Evolutionary conservation across 1,284 basidiomycete genomes (phyloP).

Genomic region (Ganoderma lingzhi): DNA sequence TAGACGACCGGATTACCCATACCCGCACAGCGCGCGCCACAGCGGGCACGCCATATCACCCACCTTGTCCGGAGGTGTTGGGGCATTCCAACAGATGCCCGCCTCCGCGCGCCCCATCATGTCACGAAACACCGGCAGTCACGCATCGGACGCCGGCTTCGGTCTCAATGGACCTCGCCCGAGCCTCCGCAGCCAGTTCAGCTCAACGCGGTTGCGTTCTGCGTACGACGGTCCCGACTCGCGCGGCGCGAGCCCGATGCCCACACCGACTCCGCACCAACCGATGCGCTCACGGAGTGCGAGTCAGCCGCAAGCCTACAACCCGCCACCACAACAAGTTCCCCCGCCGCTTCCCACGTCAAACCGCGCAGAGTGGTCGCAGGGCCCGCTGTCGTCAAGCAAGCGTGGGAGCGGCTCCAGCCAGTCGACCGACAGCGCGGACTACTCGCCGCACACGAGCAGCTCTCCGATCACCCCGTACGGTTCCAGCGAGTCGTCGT

Average conservation of each 20-base stretch:
- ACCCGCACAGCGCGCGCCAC: conserved; percentile 36
- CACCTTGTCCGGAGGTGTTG: conserved; percentile 21
- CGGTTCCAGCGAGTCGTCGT: conserved; percentile 83
- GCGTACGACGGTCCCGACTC: conserved; percentile 54
- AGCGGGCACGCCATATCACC: conserved; percentile 35
- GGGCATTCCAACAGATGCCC: conserved; percentile 26
- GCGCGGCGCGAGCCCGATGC: conserved; percentile 35
- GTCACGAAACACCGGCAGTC: conserved; percentile 56
- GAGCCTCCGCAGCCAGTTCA: conserved; percentile 73
- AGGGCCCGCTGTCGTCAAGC: conserved; percentile 60
- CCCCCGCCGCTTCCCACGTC: conserved; percentile 66
- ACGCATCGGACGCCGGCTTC: conserved; percentile 59
- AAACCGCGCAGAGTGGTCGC: conserved; percentile 60
- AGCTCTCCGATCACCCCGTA: conserved; percentile 85
- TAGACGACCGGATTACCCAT: conserved; percentile 61
- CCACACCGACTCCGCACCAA: conserved; percentile 35
- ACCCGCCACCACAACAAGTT: conserved; percentile 55
- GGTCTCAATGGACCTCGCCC: conserved; percentile 48
- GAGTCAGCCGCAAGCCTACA: conserved; percentile 78
- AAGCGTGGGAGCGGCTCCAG: conserved; percentile 84
- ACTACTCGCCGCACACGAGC: conserved; percentile 81
- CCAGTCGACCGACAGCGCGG: conserved; percentile 81
- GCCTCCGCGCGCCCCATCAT: conserved; percentile 50
- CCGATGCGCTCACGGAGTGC: conserved; percentile 72
- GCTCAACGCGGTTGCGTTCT: conserved; percentile 66